These are phyloP conservation scores for Cynara cardunculus DNA, from an alignment of 129 eudicot genomes.

Conservation along the genomic window DNA sequence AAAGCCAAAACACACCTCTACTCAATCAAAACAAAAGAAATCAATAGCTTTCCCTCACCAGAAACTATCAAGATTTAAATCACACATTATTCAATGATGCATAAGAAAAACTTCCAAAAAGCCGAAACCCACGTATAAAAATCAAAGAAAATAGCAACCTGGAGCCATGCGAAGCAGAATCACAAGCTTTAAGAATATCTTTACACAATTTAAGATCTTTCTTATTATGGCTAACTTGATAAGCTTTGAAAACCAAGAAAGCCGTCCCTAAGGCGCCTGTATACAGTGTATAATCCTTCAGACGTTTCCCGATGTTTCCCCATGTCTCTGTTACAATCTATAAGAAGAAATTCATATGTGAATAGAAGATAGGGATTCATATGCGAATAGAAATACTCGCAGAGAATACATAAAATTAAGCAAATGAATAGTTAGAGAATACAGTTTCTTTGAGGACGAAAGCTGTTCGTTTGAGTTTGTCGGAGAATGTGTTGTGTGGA, in stretches of 20 bases:
- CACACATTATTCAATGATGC: not conserved
- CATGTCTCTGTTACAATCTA: slow-evolving; percentile 85
- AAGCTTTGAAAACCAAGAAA: slow-evolving; percentile 64
- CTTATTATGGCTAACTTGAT: slow-evolving; percentile 45
- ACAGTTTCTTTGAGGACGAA: slow-evolving; percentile 58
- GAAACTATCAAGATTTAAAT: not conserved
- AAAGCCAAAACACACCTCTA: not conserved
- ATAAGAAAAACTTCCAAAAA: not conserved
- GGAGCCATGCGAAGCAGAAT: slow-evolving; percentile 45
- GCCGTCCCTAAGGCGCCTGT: slow-evolving; percentile 91
- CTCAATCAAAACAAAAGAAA: too few relatives aligned
- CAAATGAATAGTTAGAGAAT: not conserved
- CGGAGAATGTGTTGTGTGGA: slow-evolving; percentile 42
- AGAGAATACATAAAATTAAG: not conserved
- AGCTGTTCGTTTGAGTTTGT: slow-evolving; percentile 54
- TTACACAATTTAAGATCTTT: slow-evolving; percentile 51
- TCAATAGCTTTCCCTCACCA: too few relatives aligned
- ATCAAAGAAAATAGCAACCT: slow-evolving; percentile 31
- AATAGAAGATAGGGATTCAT: not conserved
- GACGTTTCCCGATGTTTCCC: slow-evolving; percentile 39
- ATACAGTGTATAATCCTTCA: slow-evolving; percentile 63
- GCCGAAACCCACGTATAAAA: not conserved
- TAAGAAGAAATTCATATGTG: not conserved
- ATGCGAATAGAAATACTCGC: not conserved
- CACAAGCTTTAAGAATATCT: slow-evolving; percentile 71